A percentile compares a stretch with the other conserved stretches of the same genome.
Evolutionary conservation across 768 basidiomycete species (phyloP).

Genomic region (Rhizopogon sp.): DNA sequence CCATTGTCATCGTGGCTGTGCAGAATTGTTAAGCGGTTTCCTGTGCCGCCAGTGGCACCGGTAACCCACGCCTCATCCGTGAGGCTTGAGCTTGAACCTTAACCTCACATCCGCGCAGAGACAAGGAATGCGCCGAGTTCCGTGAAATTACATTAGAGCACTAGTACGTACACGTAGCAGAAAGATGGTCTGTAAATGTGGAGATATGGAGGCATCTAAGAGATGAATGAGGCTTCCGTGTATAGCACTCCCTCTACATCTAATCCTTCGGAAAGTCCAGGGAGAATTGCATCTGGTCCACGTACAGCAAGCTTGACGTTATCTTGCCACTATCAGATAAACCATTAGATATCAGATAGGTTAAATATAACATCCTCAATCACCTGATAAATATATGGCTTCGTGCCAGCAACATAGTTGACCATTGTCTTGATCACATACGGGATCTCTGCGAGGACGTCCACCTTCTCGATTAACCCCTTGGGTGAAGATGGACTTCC

Average conservation of each 20-base stretch:
- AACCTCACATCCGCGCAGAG: too few species aligned
- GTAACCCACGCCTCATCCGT: too few species aligned
- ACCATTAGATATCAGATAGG: not conserved
- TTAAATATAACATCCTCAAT: constrained; percentile 16
- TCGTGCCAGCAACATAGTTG: constrained; percentile 88
- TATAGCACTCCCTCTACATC: constrained; percentile 69
- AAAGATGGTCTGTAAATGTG: not conserved
- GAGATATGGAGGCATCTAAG: constrained; percentile 24
- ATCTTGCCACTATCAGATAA: constrained; percentile 47
- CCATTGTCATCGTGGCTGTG: not conserved
- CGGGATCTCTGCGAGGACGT: constrained; percentile 93
- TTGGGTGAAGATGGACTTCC: constrained; percentile 53
- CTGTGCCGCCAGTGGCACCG: not conserved
- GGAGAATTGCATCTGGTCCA: constrained; percentile 35
- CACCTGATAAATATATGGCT: constrained; percentile 93
- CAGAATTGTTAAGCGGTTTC: not conserved
- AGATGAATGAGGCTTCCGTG: constrained; percentile 91
- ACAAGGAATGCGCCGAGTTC: not conserved
- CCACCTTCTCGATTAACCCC: constrained; percentile 88
- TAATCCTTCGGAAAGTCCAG: constrained; percentile 33
- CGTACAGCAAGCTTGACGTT: constrained; percentile 45
- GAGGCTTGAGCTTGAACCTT: too few species aligned
- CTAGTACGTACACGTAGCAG: not conserved
- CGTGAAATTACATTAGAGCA: not conserved
- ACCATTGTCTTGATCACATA: constrained; percentile 88